Percentiles rank a stretch among this genome's conserved stretches.
Conservation (phyloP, 345 rosid genomes). For the Mangifera indica region DNA sequence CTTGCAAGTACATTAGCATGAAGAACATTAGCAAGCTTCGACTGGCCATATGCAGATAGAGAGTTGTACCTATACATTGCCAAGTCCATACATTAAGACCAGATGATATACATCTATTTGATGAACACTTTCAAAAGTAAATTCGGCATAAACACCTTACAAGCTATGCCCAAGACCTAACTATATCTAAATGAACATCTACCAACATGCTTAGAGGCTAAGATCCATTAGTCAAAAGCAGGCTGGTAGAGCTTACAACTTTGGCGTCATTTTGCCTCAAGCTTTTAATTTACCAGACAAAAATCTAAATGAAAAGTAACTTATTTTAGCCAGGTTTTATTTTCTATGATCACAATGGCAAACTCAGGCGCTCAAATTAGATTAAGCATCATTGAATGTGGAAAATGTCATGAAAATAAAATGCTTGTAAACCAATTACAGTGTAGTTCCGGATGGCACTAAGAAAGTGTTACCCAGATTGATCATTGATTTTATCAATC, state of each 20-base stretch:
- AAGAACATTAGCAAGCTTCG: slow-evolving; percentile 74
- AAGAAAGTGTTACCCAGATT: slow-evolving; percentile 30
- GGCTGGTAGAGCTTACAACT: not conserved
- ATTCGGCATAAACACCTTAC: not conserved
- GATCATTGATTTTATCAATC: slow-evolving; percentile 43
- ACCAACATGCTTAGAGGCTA: too few relatives aligned
- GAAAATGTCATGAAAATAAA: not conserved
- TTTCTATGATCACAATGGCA: slow-evolving; percentile 6
- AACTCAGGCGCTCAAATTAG: not conserved
- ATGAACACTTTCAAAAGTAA: not conserved
- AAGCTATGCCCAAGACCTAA: slow-evolving; percentile 2
- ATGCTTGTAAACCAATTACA: not conserved
- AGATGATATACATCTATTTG: not conserved
- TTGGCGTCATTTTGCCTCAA: not conserved
- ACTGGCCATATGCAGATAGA: slow-evolving; percentile 58
- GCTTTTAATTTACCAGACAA: not conserved
- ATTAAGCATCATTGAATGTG: not conserved
- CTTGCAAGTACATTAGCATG: slow-evolving; percentile 82
- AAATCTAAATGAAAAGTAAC: not conserved
- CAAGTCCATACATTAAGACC: slow-evolving; percentile 10
- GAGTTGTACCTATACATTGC: slow-evolving; percentile 42
- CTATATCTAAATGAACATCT: not conserved
- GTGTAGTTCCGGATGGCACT: not conserved
- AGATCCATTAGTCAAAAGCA: not conserved
- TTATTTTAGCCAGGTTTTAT: not conserved